These are phyloP conservation scores for Echria macrotheca DNA, from an alignment of 495 filamentous ascomycete species.

Conservation along the genomic window DNA sequence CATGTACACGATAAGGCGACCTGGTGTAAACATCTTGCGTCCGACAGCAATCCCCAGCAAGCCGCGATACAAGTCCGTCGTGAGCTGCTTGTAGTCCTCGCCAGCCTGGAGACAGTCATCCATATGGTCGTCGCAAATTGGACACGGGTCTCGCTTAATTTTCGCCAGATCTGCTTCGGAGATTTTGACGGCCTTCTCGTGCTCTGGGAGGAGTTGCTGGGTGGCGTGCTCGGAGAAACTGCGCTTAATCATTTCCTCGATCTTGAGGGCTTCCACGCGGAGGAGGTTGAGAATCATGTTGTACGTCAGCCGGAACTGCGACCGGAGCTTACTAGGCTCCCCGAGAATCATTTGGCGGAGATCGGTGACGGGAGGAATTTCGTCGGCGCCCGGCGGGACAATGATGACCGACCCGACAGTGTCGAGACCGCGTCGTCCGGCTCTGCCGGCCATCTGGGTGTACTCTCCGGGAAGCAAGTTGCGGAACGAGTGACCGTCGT, in stretches of 20 bases:
- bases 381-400: constrained; percentile 67
- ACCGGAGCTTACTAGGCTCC: constrained; percentile 88
- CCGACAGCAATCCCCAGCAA: constrained; percentile 70
- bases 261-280: constrained; percentile 93
- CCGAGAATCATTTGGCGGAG: constrained; percentile 92
- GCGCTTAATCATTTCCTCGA: constrained; percentile 99
- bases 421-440: constrained; percentile 88
- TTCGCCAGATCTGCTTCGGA: constrained; percentile 87
- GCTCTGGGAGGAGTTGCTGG: constrained; percentile 87
- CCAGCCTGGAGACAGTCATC: constrained; percentile 72
- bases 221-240: constrained; percentile 99
- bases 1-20: constrained; percentile 64
- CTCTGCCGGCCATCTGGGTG: constrained; percentile 96
- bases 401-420: constrained; percentile 91
- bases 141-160: constrained; percentile 78
- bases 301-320: constrained; percentile 95
- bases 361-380: constrained; percentile 78
- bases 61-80: constrained; percentile 65
- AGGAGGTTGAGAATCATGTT: constrained; percentile 98
- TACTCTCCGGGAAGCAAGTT: constrained; percentile 93
- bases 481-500: constrained; percentile 85
- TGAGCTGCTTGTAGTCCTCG: constrained; percentile 69
- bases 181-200: constrained; percentile 89
- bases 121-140: constrained; percentile 74
- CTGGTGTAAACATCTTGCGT: constrained; percentile 66